Evolutionary conservation across 2,329 filamentous ascomycete species (phyloP).

Genomic region (Hypoxylon sp.): DNA sequence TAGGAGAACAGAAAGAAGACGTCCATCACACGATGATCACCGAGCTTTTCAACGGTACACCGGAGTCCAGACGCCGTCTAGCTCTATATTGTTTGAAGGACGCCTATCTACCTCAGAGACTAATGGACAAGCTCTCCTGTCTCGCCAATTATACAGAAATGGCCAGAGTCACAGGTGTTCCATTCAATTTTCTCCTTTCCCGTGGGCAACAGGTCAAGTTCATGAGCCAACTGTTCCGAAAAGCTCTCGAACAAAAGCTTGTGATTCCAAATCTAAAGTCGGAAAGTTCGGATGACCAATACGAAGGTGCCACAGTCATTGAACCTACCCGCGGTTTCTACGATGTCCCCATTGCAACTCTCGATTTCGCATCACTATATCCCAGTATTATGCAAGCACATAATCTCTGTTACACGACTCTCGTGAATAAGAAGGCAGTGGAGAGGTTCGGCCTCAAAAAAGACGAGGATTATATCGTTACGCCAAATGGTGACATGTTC

Average conservation of each 20-base stretch:
- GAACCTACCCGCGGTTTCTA: conserved; percentile 95
- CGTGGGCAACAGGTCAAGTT: conserved; percentile 98
- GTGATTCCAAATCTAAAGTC: conserved; percentile 89
- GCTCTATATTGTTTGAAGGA: conserved; percentile 98
- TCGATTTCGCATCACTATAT: conserved; percentile 98
- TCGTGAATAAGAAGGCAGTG: conserved; percentile 82
- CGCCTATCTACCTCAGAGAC: conserved; percentile 90
- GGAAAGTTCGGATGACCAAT: conserved; percentile 84
- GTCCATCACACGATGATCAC: conserved; percentile 99
- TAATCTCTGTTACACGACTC: conserved; percentile 96
- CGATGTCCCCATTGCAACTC: conserved; percentile 91
- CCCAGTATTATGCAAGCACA: conserved; percentile 99
- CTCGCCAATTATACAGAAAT: conserved; percentile 99
- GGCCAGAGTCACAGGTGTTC: conserved; percentile 98
- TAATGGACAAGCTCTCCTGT: conserved; percentile 98
- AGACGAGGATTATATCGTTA: conserved; percentile 96
- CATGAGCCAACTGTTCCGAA: conserved; percentile 95
- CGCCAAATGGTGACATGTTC: conserved; percentile 94
- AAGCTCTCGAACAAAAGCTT: conserved; percentile 91
- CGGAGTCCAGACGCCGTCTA: conserved; percentile 89
- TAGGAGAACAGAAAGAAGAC: conserved; percentile 98
- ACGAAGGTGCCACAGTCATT: conserved; percentile 97
- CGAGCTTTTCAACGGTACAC: conserved; percentile 95
- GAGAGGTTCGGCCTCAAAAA: conserved; percentile 83
- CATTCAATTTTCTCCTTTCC: conserved; percentile 93